Base-by-base conservation (phyloP, 768 basidiomycete species). In the Tubosaeta sp. region DNA sequence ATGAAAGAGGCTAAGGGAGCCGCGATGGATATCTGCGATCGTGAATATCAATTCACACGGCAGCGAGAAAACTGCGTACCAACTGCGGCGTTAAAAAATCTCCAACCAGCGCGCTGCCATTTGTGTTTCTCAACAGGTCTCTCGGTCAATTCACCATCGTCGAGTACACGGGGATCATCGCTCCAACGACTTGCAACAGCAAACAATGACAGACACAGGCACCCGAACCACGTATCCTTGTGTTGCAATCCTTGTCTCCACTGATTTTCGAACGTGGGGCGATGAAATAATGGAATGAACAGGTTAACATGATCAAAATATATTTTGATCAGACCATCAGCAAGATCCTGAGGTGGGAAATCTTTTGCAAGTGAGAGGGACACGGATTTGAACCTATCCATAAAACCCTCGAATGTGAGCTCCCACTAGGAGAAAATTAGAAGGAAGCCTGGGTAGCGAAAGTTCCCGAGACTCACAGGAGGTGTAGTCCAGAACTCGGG, bases 131-230 rank as follows among this genome's bases (percentile, higher is more conserved):
- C 71, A 19, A 59, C 47, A 7, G 55, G 53, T 9, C 46, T 41
- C 52, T 60, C 61, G 6, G 66, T 60, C 22, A 50, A 60, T 30
- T 62, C 50, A 54, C 63, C 40, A 64, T 70, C 56, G n/a, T 69
- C 62, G 34, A 83, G 60, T 8, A 86, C 80, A 11, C 86, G 75
- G 6, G 74, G 71, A 61, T 90, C 82, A 46, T 82, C 70, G 53
- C 78, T 74, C 76, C 79, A 89, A 40, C 84, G 76, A 43, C 84
- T 80, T 2, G 82, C 86, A 27, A 86, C 73, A 16, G 90, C 86
- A 65, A 88, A 87, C 1, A 91, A 46, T 31, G 76, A 66, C 40
- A 87, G 64, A 55, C 84, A 84, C 6, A 86, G 71, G 44, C 74
- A 73, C 6, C 77, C 71, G 59, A 90, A 92, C 71, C 78, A 80